Percentiles rank a stretch among this genome's conserved stretches.
Conservation (phyloP, 768 basidiomycete genomes). For the Rhizopogon vinicolor region DNA sequence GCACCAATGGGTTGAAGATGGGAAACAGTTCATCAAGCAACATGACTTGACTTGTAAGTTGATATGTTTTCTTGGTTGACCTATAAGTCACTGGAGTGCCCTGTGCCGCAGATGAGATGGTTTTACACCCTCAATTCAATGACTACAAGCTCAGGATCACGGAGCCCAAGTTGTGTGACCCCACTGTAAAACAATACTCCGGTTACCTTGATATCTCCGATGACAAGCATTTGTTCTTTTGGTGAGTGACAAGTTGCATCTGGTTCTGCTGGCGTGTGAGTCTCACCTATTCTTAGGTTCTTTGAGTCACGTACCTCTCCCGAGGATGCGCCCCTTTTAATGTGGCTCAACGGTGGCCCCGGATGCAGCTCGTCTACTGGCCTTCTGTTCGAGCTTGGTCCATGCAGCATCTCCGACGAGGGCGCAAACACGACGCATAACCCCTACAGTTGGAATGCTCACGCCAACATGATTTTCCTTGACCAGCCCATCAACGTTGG, state of each 20-base stretch:
- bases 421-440: conserved; percentile 72
- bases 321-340: conserved; percentile 70
- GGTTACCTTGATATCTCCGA: conserved; percentile 82
- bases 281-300: conserved; percentile 48
- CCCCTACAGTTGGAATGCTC: conserved; percentile 79
- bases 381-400: conserved; percentile 89
- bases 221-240: conserved; percentile 84
- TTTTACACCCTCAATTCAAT: conserved; percentile 49
- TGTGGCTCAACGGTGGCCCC: conserved; percentile 89
- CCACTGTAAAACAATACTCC: conserved; percentile 67
- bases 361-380: conserved; percentile 77
- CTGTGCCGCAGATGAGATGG: conserved; percentile 46
- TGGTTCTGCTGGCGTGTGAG: no score
- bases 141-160: conserved; percentile 57
- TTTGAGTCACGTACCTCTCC: conserved; percentile 82
- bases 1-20: conserved; percentile 60
- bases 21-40: conserved; percentile 64
- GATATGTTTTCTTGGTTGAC: background rate
- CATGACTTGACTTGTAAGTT: conserved; percentile 65
- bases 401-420: conserved; percentile 68
- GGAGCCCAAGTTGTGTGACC: conserved; percentile 72
- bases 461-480: conserved; percentile 58
- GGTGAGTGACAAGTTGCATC: conserved; percentile 37
- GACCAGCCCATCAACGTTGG: conserved; percentile 87
- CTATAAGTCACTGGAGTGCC: background rate